Conservation (phyloP, 1,139 yeast genomes). For the Yamadazyma triangularis region DNA sequence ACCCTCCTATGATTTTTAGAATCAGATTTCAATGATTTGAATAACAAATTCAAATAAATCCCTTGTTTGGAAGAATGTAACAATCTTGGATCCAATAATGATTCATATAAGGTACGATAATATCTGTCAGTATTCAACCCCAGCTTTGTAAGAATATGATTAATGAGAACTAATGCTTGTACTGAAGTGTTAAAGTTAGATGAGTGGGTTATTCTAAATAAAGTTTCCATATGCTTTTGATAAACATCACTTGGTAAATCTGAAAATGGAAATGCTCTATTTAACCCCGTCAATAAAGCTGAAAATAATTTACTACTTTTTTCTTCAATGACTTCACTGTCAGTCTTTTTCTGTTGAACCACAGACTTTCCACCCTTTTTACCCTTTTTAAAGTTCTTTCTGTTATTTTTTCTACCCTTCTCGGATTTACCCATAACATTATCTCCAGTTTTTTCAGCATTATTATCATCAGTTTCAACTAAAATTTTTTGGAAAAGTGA, state of each 20-base stretch:
- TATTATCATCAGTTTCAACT: constrained; percentile 55
- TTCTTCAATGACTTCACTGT: constrained; percentile 73
- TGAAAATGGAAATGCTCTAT: constrained; percentile 94
- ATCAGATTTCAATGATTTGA: constrained; percentile 79
- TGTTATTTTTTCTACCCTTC: constrained; percentile 50
- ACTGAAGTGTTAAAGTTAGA: constrained; percentile 92
- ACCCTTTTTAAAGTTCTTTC: constrained; percentile 47
- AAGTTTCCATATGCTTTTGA: constrained; percentile 73
- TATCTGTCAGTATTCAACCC: constrained; percentile 65
- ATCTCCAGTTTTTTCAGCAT: constrained; percentile 26
- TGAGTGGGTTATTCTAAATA: constrained; percentile 88
- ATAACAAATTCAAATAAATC: constrained; percentile 78
- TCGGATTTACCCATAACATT: constrained; percentile 37
- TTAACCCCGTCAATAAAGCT: constrained; percentile 89
- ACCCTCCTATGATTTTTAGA: constrained; percentile 55
- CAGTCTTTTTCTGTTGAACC: constrained; percentile 59
- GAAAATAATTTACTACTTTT: constrained; percentile 81
- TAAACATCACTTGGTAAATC: constrained; percentile 69
- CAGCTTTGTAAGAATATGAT: constrained; percentile 65
- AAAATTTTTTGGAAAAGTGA: constrained; percentile 80
- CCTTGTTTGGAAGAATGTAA: constrained; percentile 84
- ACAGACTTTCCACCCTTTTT: constrained; percentile 81
- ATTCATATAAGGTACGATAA: constrained; percentile 85
- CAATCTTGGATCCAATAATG: constrained; percentile 80
- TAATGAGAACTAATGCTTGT: constrained; percentile 82